phyloP scores from a whole-genome alignment of 192 early-diverging fungal species.

The Gigaspora rosea region DNA sequence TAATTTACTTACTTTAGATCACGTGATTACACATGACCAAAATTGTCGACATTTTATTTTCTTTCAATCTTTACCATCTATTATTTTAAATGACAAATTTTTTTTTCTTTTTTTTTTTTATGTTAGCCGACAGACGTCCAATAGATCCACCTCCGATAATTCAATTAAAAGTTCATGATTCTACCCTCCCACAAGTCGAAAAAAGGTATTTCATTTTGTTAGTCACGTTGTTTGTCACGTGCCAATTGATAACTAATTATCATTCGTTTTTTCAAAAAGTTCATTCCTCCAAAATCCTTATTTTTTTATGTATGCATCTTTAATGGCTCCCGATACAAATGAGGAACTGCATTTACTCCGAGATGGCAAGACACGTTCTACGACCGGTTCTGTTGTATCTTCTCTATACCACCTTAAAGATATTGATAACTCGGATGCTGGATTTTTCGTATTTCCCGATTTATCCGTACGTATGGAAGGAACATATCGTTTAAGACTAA shows the following conservation, averaged over 20 bases:
- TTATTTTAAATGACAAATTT: not conserved
- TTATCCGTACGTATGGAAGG: constrained; percentile 94
- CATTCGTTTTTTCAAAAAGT: constrained; percentile 3
- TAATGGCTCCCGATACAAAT: constrained; percentile 79
- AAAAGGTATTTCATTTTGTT: constrained; percentile 17
- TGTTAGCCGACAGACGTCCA: constrained; percentile 71
- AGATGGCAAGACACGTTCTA: constrained; percentile 82
- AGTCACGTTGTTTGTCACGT: constrained; percentile 7
- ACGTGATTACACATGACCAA: too few species aligned
- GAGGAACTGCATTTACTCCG: constrained; percentile 86
- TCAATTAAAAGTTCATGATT: constrained; percentile 45
- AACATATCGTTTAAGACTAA: constrained; percentile 79
- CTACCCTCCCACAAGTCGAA: constrained; percentile 8
- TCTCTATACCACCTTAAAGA: constrained; percentile 90
- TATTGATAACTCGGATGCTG: constrained; percentile 83
- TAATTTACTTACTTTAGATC: too few species aligned
- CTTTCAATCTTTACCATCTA: too few species aligned
- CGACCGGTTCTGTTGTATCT: constrained; percentile 93
- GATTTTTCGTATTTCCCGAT: constrained; percentile 97
- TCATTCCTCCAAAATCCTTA: constrained; percentile 80
- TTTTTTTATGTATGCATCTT: constrained; percentile 96
- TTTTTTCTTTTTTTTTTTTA: not conserved
- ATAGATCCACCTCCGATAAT: constrained; percentile 82
- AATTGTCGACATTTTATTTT: too few species aligned
- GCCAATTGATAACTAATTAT: not conserved